Percentiles rank a stretch among this genome's conserved stretches.
phyloP scores from a whole-genome alignment of 2,329 filamentous ascomycete genomes.

The Aspergillus sergii region DNA sequence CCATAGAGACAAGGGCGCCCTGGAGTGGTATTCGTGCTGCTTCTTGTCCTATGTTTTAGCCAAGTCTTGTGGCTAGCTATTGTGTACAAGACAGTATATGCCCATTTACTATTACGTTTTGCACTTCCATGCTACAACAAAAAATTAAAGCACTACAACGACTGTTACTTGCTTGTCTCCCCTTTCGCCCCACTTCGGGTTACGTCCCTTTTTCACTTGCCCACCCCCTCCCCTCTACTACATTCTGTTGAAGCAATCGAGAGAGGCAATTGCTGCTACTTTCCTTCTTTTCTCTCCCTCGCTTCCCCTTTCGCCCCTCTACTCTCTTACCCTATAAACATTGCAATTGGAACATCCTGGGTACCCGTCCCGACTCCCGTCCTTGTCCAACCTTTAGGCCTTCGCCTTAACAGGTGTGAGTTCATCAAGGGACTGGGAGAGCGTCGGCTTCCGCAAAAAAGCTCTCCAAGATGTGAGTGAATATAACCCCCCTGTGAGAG shows the following conservation, averaged over 20 bases:
- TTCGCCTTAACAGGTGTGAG: constrained; percentile 7
- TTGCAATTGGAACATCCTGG: constrained; percentile 7
- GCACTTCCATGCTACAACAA: not conserved
- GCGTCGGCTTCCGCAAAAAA: constrained; percentile 10
- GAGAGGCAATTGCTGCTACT: constrained; percentile 6
- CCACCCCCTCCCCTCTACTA: not conserved
- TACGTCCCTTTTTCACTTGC: constrained; percentile 4
- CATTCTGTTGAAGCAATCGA: not conserved
- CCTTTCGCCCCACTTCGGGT: constrained; percentile 10
- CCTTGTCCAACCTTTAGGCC: not conserved
- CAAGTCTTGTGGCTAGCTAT: not conserved
- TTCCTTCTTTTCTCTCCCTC: constrained; percentile 1
- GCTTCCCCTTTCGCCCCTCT: not conserved
- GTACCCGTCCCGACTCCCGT: constrained; percentile 7
- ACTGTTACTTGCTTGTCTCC: not conserved
- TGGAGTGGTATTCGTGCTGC: not conserved
- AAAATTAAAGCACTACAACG: not conserved
- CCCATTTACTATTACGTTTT: not conserved
- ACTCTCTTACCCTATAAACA: not conserved
- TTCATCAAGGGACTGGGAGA: constrained; percentile 13
- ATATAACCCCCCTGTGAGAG: not conserved
- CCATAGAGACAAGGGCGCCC: not conserved
- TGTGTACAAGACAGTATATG: not conserved
- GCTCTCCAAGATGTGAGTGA: constrained; percentile 26
- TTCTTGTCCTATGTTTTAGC: not conserved